Conservation (phyloP, 768 basidiomycete species). For the Pleurotus salmoneostramineus region DNA sequence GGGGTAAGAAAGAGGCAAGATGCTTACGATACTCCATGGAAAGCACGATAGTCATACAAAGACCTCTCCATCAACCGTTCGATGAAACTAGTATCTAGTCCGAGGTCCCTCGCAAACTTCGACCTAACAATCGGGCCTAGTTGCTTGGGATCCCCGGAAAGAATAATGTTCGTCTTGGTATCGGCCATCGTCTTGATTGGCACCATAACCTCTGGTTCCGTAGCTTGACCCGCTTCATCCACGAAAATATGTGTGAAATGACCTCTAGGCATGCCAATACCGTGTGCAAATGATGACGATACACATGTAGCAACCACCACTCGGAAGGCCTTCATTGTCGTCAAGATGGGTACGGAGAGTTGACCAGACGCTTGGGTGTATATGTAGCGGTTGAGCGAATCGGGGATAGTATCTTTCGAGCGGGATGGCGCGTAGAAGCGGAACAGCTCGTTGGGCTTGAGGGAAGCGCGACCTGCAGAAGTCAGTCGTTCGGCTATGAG, state of each 20-base stretch:
- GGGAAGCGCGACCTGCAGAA: conserved; percentile 27
- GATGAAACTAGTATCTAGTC: conserved; percentile 56
- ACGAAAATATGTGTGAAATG: conserved; percentile 68
- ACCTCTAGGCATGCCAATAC: conserved; percentile 54
- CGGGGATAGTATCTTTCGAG: conserved; percentile 38
- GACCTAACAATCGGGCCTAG: conserved; percentile 68
- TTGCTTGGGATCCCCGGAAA: conserved; percentile 72
- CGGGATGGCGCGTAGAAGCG: conserved; percentile 54
- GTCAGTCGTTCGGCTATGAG: conserved; percentile 45
- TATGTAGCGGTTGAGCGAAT: conserved; percentile 34
- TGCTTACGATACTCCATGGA: conserved; percentile 1
- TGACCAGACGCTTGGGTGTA: conserved; percentile 23
- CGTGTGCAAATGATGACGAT: conserved; percentile 52
- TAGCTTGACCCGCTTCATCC: conserved; percentile 72
- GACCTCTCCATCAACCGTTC: conserved; percentile 52
- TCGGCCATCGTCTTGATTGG: conserved; percentile 59
- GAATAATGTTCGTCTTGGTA: conserved; percentile 48
- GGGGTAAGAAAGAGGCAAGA: conserved; percentile 21
- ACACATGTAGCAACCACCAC: conserved; percentile 64
- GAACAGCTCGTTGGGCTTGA: conserved; percentile 47
- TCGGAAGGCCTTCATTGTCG: conserved; percentile 27
- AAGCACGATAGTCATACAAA: conserved; percentile 41
- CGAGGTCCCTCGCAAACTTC: conserved; percentile 47
- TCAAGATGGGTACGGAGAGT: conserved; percentile 46
- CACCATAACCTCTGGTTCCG: conserved; percentile 64